Percentiles rank a stretch among this genome's conserved stretches.
Evolutionary conservation across 352 stramenopile species (phyloP).

Genomic region (Blastocystis sp.): DNA sequence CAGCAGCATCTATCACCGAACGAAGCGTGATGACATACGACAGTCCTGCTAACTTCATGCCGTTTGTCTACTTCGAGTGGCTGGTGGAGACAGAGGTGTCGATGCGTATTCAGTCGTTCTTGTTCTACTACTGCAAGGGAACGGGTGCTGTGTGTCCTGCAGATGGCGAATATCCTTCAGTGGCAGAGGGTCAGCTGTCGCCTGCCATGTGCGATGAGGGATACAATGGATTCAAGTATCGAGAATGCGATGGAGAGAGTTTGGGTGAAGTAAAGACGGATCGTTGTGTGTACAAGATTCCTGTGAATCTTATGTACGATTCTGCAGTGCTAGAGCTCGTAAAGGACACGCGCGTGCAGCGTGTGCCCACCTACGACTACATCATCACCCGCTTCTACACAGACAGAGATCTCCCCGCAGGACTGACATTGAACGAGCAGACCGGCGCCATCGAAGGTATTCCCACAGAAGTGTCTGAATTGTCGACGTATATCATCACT

Average conservation of each 20-base stretch:
- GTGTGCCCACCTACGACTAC: background rate
- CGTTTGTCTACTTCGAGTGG: background rate
- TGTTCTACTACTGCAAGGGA: conserved; percentile 35
- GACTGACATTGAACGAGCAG: background rate
- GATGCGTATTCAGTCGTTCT: background rate
- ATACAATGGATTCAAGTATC: background rate
- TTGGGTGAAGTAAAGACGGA: conserved; percentile 14
- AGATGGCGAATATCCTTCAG: background rate
- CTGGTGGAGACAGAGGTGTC: background rate
- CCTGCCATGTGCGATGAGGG: background rate
- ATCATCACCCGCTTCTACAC: background rate
- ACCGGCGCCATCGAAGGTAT: conserved; percentile 11
- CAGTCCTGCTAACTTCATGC: background rate
- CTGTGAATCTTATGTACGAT: background rate
- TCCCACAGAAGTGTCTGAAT: background rate
- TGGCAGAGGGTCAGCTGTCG: conserved; percentile 26
- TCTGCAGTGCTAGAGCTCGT: background rate
- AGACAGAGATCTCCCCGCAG: background rate
- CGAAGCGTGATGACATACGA: background rate
- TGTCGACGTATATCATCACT: background rate
- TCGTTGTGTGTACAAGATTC: background rate
- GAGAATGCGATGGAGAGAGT: background rate
- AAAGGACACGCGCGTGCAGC: background rate
- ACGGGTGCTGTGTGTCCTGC: conserved; percentile 1
- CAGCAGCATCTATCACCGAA: background rate